Evolutionary conservation across 768 basidiomycete genomes (phyloP), one percentile per base, ranked within the genome.

Genomic region (Termitomyces sp.): DNA sequence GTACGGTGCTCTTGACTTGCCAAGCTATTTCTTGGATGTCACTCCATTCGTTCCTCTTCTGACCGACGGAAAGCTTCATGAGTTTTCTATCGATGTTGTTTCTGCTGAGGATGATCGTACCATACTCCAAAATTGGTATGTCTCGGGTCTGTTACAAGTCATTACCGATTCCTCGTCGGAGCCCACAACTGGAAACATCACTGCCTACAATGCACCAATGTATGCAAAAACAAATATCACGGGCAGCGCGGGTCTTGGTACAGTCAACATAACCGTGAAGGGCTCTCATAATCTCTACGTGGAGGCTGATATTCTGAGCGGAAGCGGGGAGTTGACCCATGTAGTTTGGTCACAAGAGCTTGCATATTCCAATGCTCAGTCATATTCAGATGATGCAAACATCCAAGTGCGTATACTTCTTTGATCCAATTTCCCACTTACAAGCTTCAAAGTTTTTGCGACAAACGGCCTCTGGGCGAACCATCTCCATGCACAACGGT

Each of bases 41-140:
- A 90, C 90, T 8, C 88, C 90, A 1, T 92, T 92, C 67, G 78
- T 87, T 0, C 88, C 88, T 6, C 64, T 85, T 20, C 76, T 92
- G 36, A 77, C 84, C 0, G 88, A 89, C 56, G 85, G 85, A 3
- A 68, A 79, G n/a, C 74, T 84, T 22, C 92, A 92, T 68, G 84
- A 75, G 47, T 79, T 92, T 65, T 80, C 84, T 53, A 75, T 94
- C 44, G 85, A 93, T 64, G 85, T 92, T 44, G 80, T 76, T 22
- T 90, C 90, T 5, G 84, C 85, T 18, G 86, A 92, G 67, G 60
- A 63, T 7, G 76, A 86, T 63, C 87, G 86, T 57, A 71, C 75
- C n/a, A 82, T 87, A 64, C 79, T 86, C 52, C 76, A 81, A 60
- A 91, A 90, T 65, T 92, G 90, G 91, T 88, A 82, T 65, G 82